Percentiles rank a stretch among this genome's conserved stretches.
Conservation (phyloP, 2,329 filamentous ascomycete species). For the Epichloe sibirici region DNA sequence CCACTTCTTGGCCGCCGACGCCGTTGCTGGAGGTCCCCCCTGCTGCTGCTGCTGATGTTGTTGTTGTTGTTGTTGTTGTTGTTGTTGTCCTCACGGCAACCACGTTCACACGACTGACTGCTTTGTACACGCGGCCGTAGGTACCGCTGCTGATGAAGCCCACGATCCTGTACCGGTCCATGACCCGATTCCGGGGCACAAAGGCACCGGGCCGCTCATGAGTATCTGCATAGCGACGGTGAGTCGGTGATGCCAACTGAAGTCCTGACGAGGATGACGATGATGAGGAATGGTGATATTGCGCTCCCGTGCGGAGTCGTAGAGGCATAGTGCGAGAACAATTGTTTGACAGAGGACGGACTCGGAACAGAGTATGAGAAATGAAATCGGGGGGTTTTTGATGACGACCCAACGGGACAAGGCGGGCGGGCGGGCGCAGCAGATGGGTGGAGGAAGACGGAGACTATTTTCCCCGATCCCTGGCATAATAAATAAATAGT, state of each 20-base stretch:
- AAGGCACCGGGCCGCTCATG: constrained; percentile 43
- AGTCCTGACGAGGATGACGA: constrained; percentile 9
- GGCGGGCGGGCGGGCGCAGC: not conserved
- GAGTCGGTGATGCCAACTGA: constrained; percentile 17
- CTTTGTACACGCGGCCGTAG: constrained; percentile 97
- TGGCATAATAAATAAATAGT: too few species aligned
- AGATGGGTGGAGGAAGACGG: too few species aligned
- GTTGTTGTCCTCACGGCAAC: constrained; percentile 3
- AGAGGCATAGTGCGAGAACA: constrained; percentile 19
- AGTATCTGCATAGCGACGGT: constrained; percentile 34
- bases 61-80: constrained; percentile 2
- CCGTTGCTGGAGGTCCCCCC: constrained; percentile 23
- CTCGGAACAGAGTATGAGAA: not conserved
- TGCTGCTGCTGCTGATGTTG: not conserved
- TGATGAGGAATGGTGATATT: constrained; percentile 12
- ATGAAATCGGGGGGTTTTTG: not conserved
- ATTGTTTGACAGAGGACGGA: not conserved
- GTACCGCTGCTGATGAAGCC: constrained; percentile 98
- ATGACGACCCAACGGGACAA: too few species aligned
- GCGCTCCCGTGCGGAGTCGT: constrained; percentile 19
- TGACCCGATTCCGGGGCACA: constrained; percentile 73
- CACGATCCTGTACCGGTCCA: constrained; percentile 89
- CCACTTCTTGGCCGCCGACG: constrained; percentile 61
- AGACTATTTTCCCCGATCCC: too few species aligned
- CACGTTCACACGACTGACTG: constrained; percentile 45